These are phyloP conservation scores for Xylaria sp. DNA, from an alignment of 2,329 filamentous ascomycete species.

Conservation along the genomic window DNA sequence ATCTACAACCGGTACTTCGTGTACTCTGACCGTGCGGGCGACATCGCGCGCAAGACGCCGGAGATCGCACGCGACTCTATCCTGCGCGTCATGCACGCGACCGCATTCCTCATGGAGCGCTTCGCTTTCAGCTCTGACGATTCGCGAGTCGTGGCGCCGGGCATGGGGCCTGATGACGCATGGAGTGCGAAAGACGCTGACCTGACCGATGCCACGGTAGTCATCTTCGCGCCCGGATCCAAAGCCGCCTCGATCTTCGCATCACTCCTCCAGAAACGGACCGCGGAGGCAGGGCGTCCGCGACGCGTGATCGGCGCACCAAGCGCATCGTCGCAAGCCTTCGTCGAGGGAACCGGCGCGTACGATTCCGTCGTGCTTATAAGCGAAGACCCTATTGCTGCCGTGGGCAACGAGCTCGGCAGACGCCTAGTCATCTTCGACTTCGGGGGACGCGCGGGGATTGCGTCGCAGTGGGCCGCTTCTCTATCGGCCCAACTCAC, in stretches of 20 bases:
- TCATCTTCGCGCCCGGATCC: constrained; percentile 49
- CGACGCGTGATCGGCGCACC: constrained; percentile 43
- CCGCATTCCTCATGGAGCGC: constrained; percentile 49
- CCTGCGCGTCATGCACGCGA: constrained; percentile 45
- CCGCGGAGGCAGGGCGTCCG: constrained; percentile 28
- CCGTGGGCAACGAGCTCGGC: not conserved
- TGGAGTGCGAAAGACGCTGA: constrained; percentile 51
- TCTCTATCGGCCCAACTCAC: constrained; percentile 29
- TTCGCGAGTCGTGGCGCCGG: constrained; percentile 37
- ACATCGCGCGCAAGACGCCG: constrained; percentile 36
- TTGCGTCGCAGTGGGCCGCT: constrained; percentile 39
- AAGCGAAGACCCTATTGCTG: not conserved
- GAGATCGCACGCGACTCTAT: constrained; percentile 44
- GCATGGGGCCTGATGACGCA: constrained; percentile 21
- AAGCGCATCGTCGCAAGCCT: constrained; percentile 43
- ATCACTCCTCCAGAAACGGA: constrained; percentile 31
- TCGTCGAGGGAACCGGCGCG: constrained; percentile 42
- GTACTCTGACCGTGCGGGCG: constrained; percentile 34
- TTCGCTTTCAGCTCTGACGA: constrained; percentile 50
- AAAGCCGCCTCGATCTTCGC: constrained; percentile 46
- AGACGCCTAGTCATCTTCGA: constrained; percentile 44
- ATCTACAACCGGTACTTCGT: constrained; percentile 59
- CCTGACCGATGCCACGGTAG: constrained; percentile 49
- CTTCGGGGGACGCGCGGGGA: constrained; percentile 47
- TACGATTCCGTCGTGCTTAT: constrained; percentile 42